These are phyloP conservation scores for Salix caprea DNA, from an alignment of 345 rosid genomes.

Conservation along the genomic window DNA sequence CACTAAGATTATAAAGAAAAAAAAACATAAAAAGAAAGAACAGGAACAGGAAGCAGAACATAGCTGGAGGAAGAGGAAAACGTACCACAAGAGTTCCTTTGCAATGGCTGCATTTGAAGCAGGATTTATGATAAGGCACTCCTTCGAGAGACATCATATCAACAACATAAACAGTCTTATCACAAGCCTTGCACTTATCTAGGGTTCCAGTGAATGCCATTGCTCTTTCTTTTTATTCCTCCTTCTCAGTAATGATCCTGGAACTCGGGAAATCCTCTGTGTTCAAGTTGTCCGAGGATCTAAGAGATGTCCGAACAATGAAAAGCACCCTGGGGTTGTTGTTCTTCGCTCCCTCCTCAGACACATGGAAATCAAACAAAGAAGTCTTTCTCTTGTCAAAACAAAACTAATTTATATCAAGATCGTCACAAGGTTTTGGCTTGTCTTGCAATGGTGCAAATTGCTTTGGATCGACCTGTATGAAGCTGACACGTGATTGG, in stretches of 20 bases:
- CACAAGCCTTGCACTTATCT: slow-evolving; percentile 90
- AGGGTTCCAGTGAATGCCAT: slow-evolving; percentile 91
- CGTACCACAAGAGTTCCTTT: slow-evolving; percentile 76
- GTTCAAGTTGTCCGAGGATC: neutral
- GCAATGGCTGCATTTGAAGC: slow-evolving; percentile 95
- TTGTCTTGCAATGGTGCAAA: slow-evolving; percentile 23
- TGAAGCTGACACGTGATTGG: slow-evolving; percentile 50
- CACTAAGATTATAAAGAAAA: neutral
- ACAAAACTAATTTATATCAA: slow-evolving; percentile 36
- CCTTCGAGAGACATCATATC: slow-evolving; percentile 87
- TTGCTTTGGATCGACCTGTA: slow-evolving; percentile 6
- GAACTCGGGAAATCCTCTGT: neutral
- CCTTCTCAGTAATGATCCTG: neutral
- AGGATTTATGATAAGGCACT: slow-evolving; percentile 74
- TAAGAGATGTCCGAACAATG: neutral
- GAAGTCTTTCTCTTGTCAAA: slow-evolving; percentile 34
- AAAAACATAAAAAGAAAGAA: neutral
- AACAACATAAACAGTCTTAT: slow-evolving; percentile 81
- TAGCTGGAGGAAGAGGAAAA: neutral
- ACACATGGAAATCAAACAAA: slow-evolving; percentile 32
- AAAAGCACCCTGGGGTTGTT: neutral
- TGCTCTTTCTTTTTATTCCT: neutral
- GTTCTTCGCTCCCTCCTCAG: slow-evolving; percentile 23
- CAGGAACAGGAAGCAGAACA: neutral
- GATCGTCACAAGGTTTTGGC: slow-evolving; percentile 19